Evolutionary conservation across 176 grass and related monocot genomes (phyloP).

Genomic region (Carex cristatella): DNA sequence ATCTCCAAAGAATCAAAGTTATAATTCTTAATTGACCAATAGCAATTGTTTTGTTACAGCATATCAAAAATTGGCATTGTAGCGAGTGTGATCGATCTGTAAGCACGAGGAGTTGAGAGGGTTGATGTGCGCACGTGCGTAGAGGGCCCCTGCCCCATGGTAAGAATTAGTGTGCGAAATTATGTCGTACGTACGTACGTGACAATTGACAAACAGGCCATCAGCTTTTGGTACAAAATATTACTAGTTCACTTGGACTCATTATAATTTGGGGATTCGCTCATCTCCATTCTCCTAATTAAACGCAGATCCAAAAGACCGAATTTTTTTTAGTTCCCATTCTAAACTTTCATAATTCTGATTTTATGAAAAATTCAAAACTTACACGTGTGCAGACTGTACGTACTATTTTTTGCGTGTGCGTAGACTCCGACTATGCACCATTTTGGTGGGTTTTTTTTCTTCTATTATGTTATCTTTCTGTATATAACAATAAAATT

Average conservation of each 20-base stretch:
- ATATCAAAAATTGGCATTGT: background rate
- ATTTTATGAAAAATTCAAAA: too few relatives aligned
- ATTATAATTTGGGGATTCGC: background rate
- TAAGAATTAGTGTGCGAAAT: background rate
- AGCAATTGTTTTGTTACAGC: background rate
- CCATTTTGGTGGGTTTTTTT: too few relatives aligned
- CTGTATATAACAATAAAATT: too few relatives aligned
- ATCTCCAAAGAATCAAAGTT: too few relatives aligned
- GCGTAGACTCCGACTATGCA: too few relatives aligned
- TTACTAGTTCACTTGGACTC: background rate
- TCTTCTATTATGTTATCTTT: too few relatives aligned
- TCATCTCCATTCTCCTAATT: background rate
- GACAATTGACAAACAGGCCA: background rate
- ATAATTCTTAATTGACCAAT: too few relatives aligned
- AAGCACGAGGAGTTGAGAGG: background rate
- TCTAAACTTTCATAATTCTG: too few relatives aligned
- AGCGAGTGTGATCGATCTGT: background rate
- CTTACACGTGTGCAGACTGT: too few relatives aligned
- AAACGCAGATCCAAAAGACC: background rate
- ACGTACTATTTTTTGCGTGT: too few relatives aligned
- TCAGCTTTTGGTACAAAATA: conserved; percentile 13
- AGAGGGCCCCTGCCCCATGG: background rate
- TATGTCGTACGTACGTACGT: background rate
- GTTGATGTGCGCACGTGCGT: background rate
- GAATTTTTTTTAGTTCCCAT: too few relatives aligned